phyloP scores from a whole-genome alignment of 2,329 filamentous ascomycete genomes.

The Madurella fahalii region DNA sequence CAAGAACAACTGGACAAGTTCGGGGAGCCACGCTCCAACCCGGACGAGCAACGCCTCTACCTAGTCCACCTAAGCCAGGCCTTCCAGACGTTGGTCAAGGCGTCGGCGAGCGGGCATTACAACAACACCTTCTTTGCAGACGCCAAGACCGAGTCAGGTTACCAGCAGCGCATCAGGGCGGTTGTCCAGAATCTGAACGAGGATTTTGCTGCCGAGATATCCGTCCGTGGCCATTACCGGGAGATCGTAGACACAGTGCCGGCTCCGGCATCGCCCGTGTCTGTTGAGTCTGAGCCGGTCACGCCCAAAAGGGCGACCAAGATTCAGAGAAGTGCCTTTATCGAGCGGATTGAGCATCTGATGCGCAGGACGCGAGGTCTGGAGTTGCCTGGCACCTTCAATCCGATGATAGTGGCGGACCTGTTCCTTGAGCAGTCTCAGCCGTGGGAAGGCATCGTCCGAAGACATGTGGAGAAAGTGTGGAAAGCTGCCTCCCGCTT shows the following conservation, averaged over 20 bases:
- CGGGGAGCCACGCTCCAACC: conserved; percentile 23
- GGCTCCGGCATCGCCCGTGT: too few species aligned
- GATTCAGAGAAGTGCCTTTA: conserved; percentile 30
- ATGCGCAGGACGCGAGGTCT: conserved; percentile 40
- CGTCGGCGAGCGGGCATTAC: conserved; percentile 31
- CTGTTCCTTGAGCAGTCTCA: conserved; percentile 56
- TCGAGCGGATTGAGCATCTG: conserved; percentile 39
- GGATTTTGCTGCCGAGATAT: conserved; percentile 16
- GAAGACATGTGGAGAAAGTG: conserved; percentile 45
- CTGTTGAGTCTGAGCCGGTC: background rate
- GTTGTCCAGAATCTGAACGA: conserved; percentile 23
- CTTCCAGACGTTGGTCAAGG: conserved; percentile 25
- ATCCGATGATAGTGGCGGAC: conserved; percentile 54
- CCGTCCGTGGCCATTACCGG: conserved; percentile 8
- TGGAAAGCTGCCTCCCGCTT: conserved; percentile 45
- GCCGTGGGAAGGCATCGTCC: conserved; percentile 49
- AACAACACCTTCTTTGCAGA: conserved; percentile 26
- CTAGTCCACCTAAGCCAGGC: conserved; percentile 16
- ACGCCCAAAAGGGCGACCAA: background rate
- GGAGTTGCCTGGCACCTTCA: conserved; percentile 59
- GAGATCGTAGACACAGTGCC: background rate
- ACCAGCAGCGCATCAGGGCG: conserved; percentile 22
- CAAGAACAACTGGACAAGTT: conserved; percentile 24
- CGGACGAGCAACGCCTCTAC: conserved; percentile 26
- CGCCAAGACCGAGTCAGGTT: conserved; percentile 15